These are phyloP conservation scores for Pseudogymnoascus sp. DNA, from an alignment of 2,329 filamentous ascomycete genomes.

Conservation along the genomic window DNA sequence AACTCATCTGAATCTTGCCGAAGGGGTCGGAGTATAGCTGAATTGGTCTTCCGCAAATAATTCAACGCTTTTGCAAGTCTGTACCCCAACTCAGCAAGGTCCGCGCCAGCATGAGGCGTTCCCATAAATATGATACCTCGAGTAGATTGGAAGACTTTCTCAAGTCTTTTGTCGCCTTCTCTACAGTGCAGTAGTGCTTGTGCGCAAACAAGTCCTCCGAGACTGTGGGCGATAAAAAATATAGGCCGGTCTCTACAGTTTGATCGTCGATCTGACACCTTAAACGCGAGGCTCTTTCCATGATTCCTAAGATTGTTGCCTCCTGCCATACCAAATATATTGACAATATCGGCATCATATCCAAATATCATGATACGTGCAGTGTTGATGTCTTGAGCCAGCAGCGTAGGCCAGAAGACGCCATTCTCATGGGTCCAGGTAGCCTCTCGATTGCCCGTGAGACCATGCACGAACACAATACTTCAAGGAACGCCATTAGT, in stretches of 20 bases:
- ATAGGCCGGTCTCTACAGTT: conserved; percentile 15
- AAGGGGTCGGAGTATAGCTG: conserved; percentile 9
- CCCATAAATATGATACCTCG: conserved; percentile 19
- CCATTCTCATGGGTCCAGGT: conserved; percentile 31
- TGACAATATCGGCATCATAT: conserved; percentile 11
- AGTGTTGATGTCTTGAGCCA: conserved; percentile 14
- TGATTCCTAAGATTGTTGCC: conserved; percentile 15
- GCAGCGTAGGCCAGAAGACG: conserved; percentile 14
- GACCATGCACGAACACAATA: conserved; percentile 36
- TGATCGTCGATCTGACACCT: conserved; percentile 13
- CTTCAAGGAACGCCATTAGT: conserved; percentile 4
- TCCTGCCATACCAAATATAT: conserved; percentile 12
- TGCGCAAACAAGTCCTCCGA: conserved; percentile 18
- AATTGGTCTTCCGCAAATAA: conserved; percentile 11
- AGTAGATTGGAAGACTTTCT: conserved; percentile 15
- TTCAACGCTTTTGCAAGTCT: conserved; percentile 9
- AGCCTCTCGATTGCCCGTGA: conserved; percentile 32
- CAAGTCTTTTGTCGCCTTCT: conserved; percentile 6
- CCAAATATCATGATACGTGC: conserved; percentile 4
- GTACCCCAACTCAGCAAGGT: conserved; percentile 14
- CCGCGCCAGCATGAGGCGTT: conserved; percentile 17
- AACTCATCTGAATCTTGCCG: conserved; percentile 12
- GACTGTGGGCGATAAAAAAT: conserved; percentile 18
- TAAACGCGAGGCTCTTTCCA: conserved; percentile 16
- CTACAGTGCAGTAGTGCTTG: conserved; percentile 15